phyloP scores from a whole-genome alignment of 2,329 filamentous ascomycete species.

The Cercospora sojina region DNA sequence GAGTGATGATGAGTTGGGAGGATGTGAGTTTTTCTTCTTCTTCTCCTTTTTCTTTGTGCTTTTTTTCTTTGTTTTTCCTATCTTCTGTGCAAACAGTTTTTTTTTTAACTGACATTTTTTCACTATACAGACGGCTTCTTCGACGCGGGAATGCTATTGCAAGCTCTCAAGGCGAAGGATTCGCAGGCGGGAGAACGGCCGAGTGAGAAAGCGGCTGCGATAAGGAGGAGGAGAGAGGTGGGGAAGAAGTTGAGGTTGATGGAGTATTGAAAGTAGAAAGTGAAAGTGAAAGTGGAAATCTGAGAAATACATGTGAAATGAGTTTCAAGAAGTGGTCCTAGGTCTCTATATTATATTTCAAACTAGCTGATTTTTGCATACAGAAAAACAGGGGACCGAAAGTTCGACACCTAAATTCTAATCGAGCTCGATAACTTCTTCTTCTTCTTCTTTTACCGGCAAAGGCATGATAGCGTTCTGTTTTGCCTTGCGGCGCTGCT shows the following conservation, averaged over 20 bases:
- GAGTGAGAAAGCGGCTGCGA: slow-evolving; percentile 58
- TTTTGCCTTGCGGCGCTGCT: background rate
- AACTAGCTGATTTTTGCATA: too few relatives aligned
- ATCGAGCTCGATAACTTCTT: too few relatives aligned
- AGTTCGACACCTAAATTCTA: too few relatives aligned
- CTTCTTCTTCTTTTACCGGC: too few relatives aligned
- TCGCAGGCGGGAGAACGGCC: slow-evolving; percentile 49
- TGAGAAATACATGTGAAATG: too few relatives aligned
- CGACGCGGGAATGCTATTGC: slow-evolving; percentile 89
- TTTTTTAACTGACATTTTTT: too few relatives aligned
- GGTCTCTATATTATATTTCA: too few relatives aligned
- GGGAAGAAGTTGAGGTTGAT: slow-evolving; percentile 71
- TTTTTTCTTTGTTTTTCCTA: too few relatives aligned
- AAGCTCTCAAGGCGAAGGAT: slow-evolving; percentile 72
- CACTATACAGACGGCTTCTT: slow-evolving; percentile 97
- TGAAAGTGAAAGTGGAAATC: too few relatives aligned
- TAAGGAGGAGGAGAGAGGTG: slow-evolving; percentile 68
- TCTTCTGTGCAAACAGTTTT: too few relatives aligned
- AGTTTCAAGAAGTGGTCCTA: too few relatives aligned
- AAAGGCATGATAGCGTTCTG: background rate
- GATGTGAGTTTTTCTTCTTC: slow-evolving; percentile 67
- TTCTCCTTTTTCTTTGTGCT: background rate
- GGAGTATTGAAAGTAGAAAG: slow-evolving; percentile 70
- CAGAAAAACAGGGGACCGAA: too few relatives aligned
- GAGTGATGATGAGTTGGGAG: slow-evolving; percentile 85